Conservation (phyloP, 345 rosid species). For the Euphorbia pulcherrima region DNA sequence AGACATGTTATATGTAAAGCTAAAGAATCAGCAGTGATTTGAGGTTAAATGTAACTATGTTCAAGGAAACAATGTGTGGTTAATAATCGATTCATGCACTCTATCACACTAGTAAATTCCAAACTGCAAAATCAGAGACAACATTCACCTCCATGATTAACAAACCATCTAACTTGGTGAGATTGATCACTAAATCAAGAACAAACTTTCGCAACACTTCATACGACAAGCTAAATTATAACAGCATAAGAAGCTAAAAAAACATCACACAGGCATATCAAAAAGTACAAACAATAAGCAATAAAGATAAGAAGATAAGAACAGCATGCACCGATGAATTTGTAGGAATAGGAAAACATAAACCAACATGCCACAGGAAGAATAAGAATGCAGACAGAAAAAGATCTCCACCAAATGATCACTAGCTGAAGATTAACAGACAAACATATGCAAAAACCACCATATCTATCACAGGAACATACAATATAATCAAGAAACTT, state of each 20-base stretch:
- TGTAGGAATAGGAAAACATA: not conserved
- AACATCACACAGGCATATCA: not conserved
- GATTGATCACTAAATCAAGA: not conserved
- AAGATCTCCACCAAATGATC: not conserved
- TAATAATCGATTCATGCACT: not conserved
- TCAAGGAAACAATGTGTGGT: not conserved
- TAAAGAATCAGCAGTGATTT: too few relatives aligned
- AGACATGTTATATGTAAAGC: not conserved
- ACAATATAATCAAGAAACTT: not conserved
- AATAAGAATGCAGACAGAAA: not conserved
- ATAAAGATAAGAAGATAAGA: not conserved
- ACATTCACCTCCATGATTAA: not conserved
- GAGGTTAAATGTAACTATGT: not conserved
- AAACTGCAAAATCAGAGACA: not conserved
- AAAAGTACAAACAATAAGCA: not conserved
- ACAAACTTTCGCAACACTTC: not conserved
- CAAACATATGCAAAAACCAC: not conserved
- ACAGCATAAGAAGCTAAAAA: not conserved
- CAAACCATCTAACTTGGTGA: not conserved
- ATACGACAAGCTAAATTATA: not conserved
- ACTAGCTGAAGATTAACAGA: not conserved
- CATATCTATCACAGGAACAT: not conserved
- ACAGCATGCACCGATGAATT: not conserved
- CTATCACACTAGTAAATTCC: not conserved
- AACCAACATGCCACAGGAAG: not conserved